These are phyloP conservation scores for Pseudogymnoascus verrucosus DNA, from an alignment of 2,329 filamentous ascomycete genomes.

Conservation along the genomic window DNA sequence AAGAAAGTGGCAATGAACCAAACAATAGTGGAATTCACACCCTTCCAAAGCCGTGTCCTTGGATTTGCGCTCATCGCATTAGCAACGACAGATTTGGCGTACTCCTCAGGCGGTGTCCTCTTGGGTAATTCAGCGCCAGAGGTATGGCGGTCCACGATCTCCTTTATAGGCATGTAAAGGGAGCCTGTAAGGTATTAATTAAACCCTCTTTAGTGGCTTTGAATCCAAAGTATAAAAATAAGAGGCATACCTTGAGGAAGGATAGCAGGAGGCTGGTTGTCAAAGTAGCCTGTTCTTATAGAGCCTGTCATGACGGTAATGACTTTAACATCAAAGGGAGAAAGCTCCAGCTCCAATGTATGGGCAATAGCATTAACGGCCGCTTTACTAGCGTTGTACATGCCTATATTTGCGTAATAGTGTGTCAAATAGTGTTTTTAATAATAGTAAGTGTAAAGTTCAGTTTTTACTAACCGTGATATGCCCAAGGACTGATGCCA, in stretches of 20 bases:
- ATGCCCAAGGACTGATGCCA: constrained; percentile 28
- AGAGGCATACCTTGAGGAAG: constrained; percentile 12
- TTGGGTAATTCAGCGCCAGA: constrained; percentile 8
- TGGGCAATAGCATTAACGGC: constrained; percentile 17
- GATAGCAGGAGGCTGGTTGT: constrained; percentile 13
- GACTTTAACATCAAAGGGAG: constrained; percentile 18
- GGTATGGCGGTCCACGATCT: constrained; percentile 15
- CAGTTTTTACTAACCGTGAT: constrained; percentile 36
- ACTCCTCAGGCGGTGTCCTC: constrained; percentile 11
- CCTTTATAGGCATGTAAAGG: constrained; percentile 17
- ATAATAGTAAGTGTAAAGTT: constrained; percentile 12
- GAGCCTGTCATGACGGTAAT: constrained; percentile 18
- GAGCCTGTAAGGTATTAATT: constrained; percentile 10
- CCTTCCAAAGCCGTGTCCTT: constrained; percentile 17
- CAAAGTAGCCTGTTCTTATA: constrained; percentile 19
- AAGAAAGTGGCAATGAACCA: constrained; percentile 19
- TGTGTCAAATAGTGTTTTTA: constrained; percentile 11
- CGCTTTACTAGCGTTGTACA: constrained; percentile 22
- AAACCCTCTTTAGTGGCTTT: not conserved
- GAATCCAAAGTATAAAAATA: not conserved
- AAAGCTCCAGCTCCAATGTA: constrained; percentile 17
- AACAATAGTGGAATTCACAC: constrained; percentile 12
- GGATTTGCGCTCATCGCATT: constrained; percentile 20
- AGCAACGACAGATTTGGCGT: constrained; percentile 17
- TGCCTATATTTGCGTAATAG: constrained; percentile 10